Percentiles rank a stretch among this genome's conserved stretches.
phyloP scores from a whole-genome alignment of 306 rosid species.

The Trichosanthes truncata region DNA sequence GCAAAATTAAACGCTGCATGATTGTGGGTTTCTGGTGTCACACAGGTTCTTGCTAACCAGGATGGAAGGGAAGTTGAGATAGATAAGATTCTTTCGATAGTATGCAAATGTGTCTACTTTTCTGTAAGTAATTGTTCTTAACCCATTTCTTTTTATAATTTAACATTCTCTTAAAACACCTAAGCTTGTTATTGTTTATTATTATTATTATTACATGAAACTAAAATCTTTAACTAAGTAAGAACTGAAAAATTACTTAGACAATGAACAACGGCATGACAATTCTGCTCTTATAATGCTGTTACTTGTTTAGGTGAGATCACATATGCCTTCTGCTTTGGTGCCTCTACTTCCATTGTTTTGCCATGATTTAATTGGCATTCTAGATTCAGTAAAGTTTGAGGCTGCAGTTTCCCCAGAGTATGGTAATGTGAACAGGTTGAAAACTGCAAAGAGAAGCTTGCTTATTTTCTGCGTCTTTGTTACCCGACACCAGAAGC shows the following conservation, averaged over 20 bases:
- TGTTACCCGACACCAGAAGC: constrained; percentile 73
- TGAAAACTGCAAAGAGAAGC: constrained; percentile 79
- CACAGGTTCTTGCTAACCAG: constrained; percentile 42
- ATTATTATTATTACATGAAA: background rate
- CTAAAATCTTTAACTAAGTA: background rate
- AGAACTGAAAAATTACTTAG: background rate
- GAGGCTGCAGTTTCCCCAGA: constrained; percentile 27
- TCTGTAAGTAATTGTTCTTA: constrained; percentile 44
- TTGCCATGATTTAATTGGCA: constrained; percentile 49
- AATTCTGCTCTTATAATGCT: constrained; percentile 9
- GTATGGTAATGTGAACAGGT: constrained; percentile 37
- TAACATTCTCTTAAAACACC: background rate
- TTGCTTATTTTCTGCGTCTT: constrained; percentile 57
- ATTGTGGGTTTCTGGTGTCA: constrained; percentile 20
- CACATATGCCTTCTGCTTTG: constrained; percentile 73
- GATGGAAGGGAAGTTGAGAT: constrained; percentile 28
- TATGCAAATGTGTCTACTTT: constrained; percentile 76
- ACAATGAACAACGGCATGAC: background rate
- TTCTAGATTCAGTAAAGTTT: constrained; percentile 55
- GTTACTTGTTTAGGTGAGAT: constrained; percentile 51
- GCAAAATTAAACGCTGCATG: background rate
- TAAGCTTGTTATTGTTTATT: background rate
- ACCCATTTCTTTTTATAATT: background rate
- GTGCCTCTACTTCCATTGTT: constrained; percentile 48
- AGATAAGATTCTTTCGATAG: constrained; percentile 51